Evolutionary conservation across 2,329 filamentous ascomycete species (phyloP).

Genomic region (Fusarium subglutinans): DNA sequence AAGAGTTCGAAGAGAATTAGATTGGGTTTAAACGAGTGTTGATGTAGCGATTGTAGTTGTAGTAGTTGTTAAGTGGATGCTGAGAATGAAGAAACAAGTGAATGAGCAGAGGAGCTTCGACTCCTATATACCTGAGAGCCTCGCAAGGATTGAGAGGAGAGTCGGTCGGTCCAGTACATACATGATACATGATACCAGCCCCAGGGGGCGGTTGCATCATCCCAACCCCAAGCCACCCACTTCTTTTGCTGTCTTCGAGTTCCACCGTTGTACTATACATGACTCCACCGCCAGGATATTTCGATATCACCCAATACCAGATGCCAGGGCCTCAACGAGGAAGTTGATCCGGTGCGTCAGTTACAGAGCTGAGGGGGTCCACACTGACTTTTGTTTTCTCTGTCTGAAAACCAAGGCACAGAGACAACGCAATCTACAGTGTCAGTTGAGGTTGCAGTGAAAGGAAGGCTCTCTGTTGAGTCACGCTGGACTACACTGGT

Average conservation of each 20-base stretch:
- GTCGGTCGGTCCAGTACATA: slow-evolving; percentile 9
- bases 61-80: slow-evolving; percentile 9
- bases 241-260: slow-evolving; percentile 12
- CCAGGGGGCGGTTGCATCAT: slow-evolving; percentile 39
- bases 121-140: slow-evolving; percentile 32
- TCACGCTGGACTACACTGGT: not conserved
- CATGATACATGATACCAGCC: slow-evolving; percentile 26
- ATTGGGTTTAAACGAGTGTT: slow-evolving; percentile 29
- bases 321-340: slow-evolving; percentile 30
- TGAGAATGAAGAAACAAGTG: slow-evolving; percentile 1
- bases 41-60: slow-evolving; percentile 29
- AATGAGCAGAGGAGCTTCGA: slow-evolving; percentile 21
- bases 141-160: slow-evolving; percentile 24
- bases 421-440: slow-evolving; percentile 26
- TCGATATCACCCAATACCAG: slow-evolving; percentile 26
- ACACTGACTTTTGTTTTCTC: not conserved
- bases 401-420: slow-evolving; percentile 20
- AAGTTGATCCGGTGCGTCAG: slow-evolving; percentile 34
- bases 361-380: slow-evolving; percentile 21
- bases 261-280: slow-evolving; percentile 1
- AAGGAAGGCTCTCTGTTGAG: not conserved
- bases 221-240: slow-evolving; percentile 33
- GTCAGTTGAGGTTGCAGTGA: not conserved
- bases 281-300: slow-evolving; percentile 20
- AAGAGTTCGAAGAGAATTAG: slow-evolving; percentile 17